Evolutionary conservation across 2,329 filamentous ascomycete species (phyloP).

Genomic region (Ophiostoma himal-ulmi): DNA sequence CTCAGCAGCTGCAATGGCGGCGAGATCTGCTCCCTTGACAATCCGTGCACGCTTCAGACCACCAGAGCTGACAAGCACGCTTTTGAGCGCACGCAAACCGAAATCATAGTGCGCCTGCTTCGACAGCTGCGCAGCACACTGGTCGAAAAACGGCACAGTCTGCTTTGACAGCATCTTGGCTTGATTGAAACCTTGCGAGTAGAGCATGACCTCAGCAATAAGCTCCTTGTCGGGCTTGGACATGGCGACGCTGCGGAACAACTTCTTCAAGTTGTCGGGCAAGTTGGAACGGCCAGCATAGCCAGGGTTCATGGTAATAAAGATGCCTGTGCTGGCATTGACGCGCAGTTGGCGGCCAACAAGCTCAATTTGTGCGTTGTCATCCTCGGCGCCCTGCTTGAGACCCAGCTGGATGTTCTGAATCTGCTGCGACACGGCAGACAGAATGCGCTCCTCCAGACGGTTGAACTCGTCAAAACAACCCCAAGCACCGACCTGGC

Average conservation of each 20-base stretch:
- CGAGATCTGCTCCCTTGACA: slow-evolving; percentile 36
- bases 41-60: slow-evolving; percentile 85
- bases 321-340: slow-evolving; percentile 91
- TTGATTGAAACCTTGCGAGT: slow-evolving; percentile 97
- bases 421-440: slow-evolving; percentile 96
- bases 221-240: slow-evolving; percentile 99
- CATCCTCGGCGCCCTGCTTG: slow-evolving; percentile 74
- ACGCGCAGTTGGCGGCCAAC: slow-evolving; percentile 86
- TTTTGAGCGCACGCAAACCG: slow-evolving; percentile 93
- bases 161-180: slow-evolving; percentile 91
- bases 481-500: slow-evolving; percentile 97
- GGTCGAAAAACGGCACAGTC: slow-evolving; percentile 96
- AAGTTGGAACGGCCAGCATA: slow-evolving; percentile 97
- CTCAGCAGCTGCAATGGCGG: slow-evolving; percentile 45
- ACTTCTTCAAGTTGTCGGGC: slow-evolving; percentile 97
- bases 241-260: slow-evolving; percentile 99
- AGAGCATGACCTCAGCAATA: slow-evolving; percentile 99
- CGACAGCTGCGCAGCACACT: slow-evolving; percentile 71
- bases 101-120: slow-evolving; percentile 99
- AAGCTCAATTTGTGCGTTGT: slow-evolving; percentile 85
- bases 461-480: slow-evolving; percentile 99
- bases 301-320: slow-evolving; percentile 99
- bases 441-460: slow-evolving; percentile 94
- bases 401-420: slow-evolving; percentile 98
- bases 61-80: slow-evolving; percentile 94